A percentile compares a stretch with the other conserved stretches of the same genome.
phyloP scores from a whole-genome alignment of 352 stramenopile species.

The Globisporangium echinulatum region DNA sequence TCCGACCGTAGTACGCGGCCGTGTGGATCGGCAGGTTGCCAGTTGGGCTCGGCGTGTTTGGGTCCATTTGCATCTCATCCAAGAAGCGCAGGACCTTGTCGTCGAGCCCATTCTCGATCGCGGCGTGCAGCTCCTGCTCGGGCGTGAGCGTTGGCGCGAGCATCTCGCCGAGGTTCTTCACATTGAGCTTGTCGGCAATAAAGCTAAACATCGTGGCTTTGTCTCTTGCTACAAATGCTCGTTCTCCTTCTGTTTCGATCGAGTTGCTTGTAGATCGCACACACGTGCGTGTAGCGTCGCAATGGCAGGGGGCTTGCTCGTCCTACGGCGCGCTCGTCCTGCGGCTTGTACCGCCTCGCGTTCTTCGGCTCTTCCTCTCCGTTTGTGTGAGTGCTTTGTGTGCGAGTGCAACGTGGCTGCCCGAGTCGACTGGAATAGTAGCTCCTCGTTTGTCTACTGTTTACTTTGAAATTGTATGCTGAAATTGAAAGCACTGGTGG shows the following conservation, averaged over 20 bases:
- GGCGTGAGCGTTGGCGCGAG: constrained; percentile 80
- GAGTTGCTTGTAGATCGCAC: not conserved
- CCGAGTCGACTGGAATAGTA: not conserved
- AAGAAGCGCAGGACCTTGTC: constrained; percentile 71
- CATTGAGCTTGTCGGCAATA: constrained; percentile 86
- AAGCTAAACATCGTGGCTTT: constrained; percentile 72
- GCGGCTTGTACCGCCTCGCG: not conserved
- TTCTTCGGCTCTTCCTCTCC: not conserved
- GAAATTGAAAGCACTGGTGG: not conserved
- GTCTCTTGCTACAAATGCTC: not conserved
- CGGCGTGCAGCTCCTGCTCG: constrained; percentile 78
- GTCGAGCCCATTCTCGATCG: constrained; percentile 65
- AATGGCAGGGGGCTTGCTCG: too few relatives aligned
- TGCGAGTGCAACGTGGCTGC: not conserved
- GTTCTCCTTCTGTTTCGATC: too few relatives aligned
- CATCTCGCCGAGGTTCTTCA: constrained; percentile 86
- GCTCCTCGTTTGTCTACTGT: too few relatives aligned
- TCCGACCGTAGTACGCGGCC: constrained; percentile 72
- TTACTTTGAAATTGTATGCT: too few relatives aligned
- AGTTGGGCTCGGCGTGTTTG: constrained; percentile 58
- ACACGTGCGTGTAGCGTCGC: not conserved
- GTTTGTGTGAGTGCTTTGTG: not conserved
- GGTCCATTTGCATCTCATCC: constrained; percentile 63
- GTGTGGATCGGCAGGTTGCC: constrained; percentile 84
- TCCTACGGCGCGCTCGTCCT: not conserved